phyloP scores from a whole-genome alignment of 495 filamentous ascomycete genomes.

The Penicillium parvum region DNA sequence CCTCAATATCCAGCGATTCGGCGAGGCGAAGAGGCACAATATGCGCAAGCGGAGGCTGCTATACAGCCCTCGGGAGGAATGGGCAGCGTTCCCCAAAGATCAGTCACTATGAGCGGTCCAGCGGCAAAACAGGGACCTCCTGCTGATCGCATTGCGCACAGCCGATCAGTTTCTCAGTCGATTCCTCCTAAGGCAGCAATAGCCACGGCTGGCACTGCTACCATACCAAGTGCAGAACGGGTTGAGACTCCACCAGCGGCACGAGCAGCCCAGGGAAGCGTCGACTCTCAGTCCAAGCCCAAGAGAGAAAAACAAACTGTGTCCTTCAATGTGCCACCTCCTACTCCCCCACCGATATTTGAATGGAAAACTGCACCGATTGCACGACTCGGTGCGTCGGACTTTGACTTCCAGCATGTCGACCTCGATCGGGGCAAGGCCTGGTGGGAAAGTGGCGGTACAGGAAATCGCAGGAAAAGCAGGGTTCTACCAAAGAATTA shows the following conservation, averaged over 20 bases:
- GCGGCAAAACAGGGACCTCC: slow-evolving; percentile 13
- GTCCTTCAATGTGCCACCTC: slow-evolving; percentile 47
- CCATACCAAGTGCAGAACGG: slow-evolving; percentile 11
- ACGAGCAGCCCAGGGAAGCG: slow-evolving; percentile 18
- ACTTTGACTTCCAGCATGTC: slow-evolving; percentile 42
- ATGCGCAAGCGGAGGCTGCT: slow-evolving; percentile 14
- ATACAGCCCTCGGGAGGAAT: slow-evolving; percentile 13
- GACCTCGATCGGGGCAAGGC: slow-evolving; percentile 41
- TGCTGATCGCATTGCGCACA: slow-evolving; percentile 4
- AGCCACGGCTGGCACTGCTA: slow-evolving; percentile 1
- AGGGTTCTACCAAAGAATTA: slow-evolving; percentile 39
- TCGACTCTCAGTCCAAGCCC: slow-evolving; percentile 28
- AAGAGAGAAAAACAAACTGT: slow-evolving; percentile 35
- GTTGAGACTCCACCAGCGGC: slow-evolving; percentile 13
- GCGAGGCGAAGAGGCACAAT: slow-evolving; percentile 14
- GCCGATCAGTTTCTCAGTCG: slow-evolving; percentile 17
- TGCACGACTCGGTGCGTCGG: slow-evolving; percentile 29
- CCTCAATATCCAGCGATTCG: slow-evolving; percentile 15
- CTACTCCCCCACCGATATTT: slow-evolving; percentile 41
- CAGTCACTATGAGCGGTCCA: slow-evolving; percentile 30
- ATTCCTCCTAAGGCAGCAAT: slow-evolving; percentile 6
- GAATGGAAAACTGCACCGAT: slow-evolving; percentile 42
- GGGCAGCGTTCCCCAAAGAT: slow-evolving; percentile 25
- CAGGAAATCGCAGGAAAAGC: slow-evolving; percentile 36
- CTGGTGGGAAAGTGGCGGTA: slow-evolving; percentile 43